These are phyloP conservation scores for Thielaviopsis punctulata DNA, from an alignment of 2,329 filamentous ascomycete species.

Conservation along the genomic window DNA sequence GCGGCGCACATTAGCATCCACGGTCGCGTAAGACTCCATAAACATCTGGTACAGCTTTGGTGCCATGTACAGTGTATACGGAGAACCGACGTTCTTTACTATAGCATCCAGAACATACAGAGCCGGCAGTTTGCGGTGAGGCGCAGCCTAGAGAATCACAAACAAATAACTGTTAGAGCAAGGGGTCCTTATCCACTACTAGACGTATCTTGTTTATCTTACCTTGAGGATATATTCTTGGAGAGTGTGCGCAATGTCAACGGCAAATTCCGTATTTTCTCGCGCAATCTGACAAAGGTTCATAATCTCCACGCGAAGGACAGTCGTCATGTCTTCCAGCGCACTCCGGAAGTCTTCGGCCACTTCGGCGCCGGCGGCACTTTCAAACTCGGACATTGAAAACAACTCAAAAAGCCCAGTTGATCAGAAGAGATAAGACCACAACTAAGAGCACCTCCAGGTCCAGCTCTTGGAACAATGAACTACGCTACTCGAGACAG, in stretches of 20 bases:
- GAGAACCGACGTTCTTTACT: slow-evolving; percentile 95
- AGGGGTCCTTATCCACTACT: slow-evolving; percentile 18
- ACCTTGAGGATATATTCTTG: slow-evolving; percentile 91
- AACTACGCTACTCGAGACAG: background rate
- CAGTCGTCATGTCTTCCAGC: slow-evolving; percentile 76
- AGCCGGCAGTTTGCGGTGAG: slow-evolving; percentile 81
- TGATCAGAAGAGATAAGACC: background rate
- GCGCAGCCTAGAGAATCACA: slow-evolving; percentile 18
- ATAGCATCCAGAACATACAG: slow-evolving; percentile 96
- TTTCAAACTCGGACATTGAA: slow-evolving; percentile 9
- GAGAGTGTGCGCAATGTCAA: slow-evolving; percentile 77
- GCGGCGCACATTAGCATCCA: slow-evolving; percentile 63
- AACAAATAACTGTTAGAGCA: too few species aligned
- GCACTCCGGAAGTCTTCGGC: slow-evolving; percentile 90
- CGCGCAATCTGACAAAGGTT: slow-evolving; percentile 94
- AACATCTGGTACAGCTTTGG: slow-evolving; percentile 85
- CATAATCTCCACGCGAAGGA: slow-evolving; percentile 89
- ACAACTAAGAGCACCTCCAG: background rate
- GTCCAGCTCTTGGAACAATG: background rate
- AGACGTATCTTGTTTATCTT: slow-evolving; percentile 27
- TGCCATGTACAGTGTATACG: slow-evolving; percentile 89
- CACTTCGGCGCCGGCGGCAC: slow-evolving; percentile 38
- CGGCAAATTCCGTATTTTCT: slow-evolving; percentile 89
- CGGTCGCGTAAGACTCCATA: slow-evolving; percentile 88
- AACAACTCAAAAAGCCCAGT: background rate